A percentile compares a stretch with the other conserved stretches of the same genome.
These are phyloP conservation scores for Macrolepiota fuliginosa DNA, from an alignment of 768 basidiomycete species.

Conservation along the genomic window DNA sequence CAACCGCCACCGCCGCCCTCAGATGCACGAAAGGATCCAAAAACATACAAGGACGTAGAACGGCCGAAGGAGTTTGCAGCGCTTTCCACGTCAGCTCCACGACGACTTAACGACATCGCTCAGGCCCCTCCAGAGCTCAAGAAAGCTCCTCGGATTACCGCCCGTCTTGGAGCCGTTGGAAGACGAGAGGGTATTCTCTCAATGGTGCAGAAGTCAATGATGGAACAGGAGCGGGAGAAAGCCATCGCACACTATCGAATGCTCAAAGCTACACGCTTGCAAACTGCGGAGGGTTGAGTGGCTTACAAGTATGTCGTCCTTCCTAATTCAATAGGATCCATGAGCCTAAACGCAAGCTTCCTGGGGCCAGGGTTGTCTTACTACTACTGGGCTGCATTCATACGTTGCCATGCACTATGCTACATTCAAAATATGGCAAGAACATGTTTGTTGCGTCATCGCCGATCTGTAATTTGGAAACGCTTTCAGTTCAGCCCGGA, in stretches of 20 bases:
- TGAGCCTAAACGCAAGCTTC: background rate
- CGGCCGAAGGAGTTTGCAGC: conserved; percentile 48
- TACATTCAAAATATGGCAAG: background rate
- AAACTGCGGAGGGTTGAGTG: conserved; percentile 2
- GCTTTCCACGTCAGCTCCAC: conserved; percentile 52
- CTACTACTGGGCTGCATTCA: background rate
- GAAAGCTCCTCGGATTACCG: conserved; percentile 46
- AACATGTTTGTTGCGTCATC: background rate
- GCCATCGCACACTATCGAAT: conserved; percentile 67
- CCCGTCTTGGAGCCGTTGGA: conserved; percentile 17
- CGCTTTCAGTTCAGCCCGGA: background rate
- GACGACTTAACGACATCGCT: conserved; percentile 69
- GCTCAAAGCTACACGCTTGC: conserved; percentile 52
- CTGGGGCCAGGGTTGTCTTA: background rate
- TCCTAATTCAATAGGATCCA: background rate
- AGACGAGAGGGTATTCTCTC: conserved; percentile 53
- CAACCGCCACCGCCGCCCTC: conserved; percentile 16
- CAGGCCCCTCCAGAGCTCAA: conserved; percentile 65
- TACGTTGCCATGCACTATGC: background rate
- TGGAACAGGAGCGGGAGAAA: conserved; percentile 73
- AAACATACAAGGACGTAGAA: conserved; percentile 24
- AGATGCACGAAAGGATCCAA: conserved; percentile 11
- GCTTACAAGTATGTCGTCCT: background rate
- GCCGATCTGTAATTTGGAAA: background rate
- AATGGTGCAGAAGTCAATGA: conserved; percentile 74